Percentiles rank a stretch among this genome's conserved stretches.
These are phyloP conservation scores for Cylindrodendrum hubeiense DNA, from an alignment of 2,329 filamentous ascomycete species.

Conservation along the genomic window DNA sequence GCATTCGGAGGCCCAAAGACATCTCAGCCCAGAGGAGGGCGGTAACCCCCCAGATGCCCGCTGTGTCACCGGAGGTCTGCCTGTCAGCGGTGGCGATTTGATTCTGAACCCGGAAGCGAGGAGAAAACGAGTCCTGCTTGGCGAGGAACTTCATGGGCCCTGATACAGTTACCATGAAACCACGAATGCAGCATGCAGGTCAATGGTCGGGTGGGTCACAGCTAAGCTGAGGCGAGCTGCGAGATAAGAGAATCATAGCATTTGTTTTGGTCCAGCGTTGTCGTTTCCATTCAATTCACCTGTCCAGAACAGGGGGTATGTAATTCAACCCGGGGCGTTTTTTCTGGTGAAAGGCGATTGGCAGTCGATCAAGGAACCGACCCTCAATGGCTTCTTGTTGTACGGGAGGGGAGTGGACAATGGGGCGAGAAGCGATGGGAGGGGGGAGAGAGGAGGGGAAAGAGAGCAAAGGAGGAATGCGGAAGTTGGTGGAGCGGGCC, in stretches of 20 bases:
- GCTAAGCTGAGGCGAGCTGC: slow-evolving; percentile 29
- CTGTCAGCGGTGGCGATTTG: slow-evolving; percentile 24
- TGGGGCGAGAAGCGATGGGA: neutral
- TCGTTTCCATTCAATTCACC: slow-evolving; percentile 12
- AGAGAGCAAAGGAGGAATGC: slow-evolving; percentile 14
- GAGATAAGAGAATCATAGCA: slow-evolving; percentile 33
- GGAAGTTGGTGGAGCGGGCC: slow-evolving; percentile 6
- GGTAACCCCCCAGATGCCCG: neutral
- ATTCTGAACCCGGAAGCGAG: slow-evolving; percentile 9
- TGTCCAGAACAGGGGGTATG: neutral
- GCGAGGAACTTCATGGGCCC: slow-evolving; percentile 36
- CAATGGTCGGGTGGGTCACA: slow-evolving; percentile 32
- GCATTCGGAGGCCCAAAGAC: slow-evolving; percentile 13
- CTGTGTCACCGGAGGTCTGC: slow-evolving; percentile 5
- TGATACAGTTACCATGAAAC: slow-evolving; percentile 39
- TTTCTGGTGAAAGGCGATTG: neutral
- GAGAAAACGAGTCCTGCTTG: slow-evolving; percentile 28
- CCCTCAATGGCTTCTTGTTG: neutral
- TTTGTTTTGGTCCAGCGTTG: neutral
- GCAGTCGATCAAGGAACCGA: neutral
- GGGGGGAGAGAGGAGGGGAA: neutral
- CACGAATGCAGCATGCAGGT: slow-evolving; percentile 39
- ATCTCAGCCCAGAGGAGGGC: neutral
- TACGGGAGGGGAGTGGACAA: neutral
- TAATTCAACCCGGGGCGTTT: neutral